A percentile compares a stretch with the other conserved stretches of the same genome.
These are phyloP conservation scores for Penicillium subrubescens DNA, from an alignment of 495 filamentous ascomycete species.

Conservation along the genomic window DNA sequence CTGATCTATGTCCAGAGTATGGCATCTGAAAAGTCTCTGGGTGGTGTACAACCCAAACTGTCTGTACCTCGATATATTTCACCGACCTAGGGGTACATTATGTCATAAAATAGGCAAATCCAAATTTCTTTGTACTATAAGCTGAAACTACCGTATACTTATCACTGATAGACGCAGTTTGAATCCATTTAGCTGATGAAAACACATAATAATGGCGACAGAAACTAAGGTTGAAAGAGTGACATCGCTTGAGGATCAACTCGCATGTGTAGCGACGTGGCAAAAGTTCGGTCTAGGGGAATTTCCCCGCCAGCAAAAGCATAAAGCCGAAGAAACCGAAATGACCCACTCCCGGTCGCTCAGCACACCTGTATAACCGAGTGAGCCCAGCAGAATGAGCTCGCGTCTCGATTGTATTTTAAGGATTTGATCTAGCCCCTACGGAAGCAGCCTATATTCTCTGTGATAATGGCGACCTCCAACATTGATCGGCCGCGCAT, in stretches of 20 bases:
- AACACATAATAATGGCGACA: no score
- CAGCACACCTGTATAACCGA: conserved; percentile 15
- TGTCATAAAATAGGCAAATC: no score
- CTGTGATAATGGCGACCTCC: conserved; percentile 12
- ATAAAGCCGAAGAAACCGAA: conserved; percentile 31
- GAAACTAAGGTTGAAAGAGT: no score
- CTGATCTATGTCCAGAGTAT: no score
- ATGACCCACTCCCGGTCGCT: conserved; percentile 11
- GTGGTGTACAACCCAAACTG: no score
- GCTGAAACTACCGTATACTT: no score
- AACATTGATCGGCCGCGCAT: conserved; percentile 23
- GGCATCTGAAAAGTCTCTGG: no score
- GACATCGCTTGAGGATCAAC: background rate
- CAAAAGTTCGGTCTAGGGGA: background rate
- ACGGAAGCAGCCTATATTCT: conserved; percentile 20
- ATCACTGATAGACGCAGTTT: no score
- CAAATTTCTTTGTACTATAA: no score
- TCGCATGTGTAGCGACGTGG: background rate
- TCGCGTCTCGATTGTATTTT: background rate
- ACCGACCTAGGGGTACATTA: no score
- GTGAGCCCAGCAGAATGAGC: conserved; percentile 4
- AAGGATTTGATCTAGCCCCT: background rate
- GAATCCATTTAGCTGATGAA: no score
- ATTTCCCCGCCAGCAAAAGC: conserved; percentile 2
- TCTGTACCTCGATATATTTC: no score